These are phyloP conservation scores for Hymenotorrendiella dingleyae DNA, from an alignment of 2,329 filamentous ascomycete species.

Conservation along the genomic window DNA sequence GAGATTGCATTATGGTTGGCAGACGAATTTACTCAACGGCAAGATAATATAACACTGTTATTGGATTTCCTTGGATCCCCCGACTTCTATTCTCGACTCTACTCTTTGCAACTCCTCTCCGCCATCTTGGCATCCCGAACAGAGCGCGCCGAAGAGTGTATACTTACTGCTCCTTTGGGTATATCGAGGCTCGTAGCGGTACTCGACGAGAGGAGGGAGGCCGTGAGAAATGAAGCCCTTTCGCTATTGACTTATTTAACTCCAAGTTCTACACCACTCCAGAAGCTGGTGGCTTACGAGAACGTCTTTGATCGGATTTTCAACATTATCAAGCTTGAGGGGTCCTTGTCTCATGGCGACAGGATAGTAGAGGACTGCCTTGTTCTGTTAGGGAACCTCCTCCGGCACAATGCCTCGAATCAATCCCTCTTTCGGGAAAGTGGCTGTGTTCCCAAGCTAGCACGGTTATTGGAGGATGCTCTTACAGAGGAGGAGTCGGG, in stretches of 20 bases:
- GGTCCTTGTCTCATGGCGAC: constrained; percentile 74
- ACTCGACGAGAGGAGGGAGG: constrained; percentile 80
- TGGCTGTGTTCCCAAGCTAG: constrained; percentile 69
- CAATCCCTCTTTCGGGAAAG: constrained; percentile 92
- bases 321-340: constrained; percentile 73
- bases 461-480: constrained; percentile 59
- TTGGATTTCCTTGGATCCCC: constrained; percentile 80
- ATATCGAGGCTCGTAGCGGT: constrained; percentile 79
- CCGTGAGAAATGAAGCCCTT: constrained; percentile 80
- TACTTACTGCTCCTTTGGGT: constrained; percentile 81
- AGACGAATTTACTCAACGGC: constrained; percentile 94
- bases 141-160: constrained; percentile 89
- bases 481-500: constrained; percentile 49
- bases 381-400: constrained; percentile 81
- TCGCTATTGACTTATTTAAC: constrained; percentile 85
- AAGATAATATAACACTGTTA: constrained; percentile 91
- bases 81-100: constrained; percentile 88
- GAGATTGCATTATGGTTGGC: constrained; percentile 95
- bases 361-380: constrained; percentile 89
- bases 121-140: constrained; percentile 81
- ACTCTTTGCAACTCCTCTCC: constrained; percentile 81
- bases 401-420: constrained; percentile 83
- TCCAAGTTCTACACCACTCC: constrained; percentile 77
- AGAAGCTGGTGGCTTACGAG: constrained; percentile 93
- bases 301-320: constrained; percentile 89